Evolutionary conservation across 305 asterid genomes (phyloP).

Genomic region (Salvia sclarea): DNA sequence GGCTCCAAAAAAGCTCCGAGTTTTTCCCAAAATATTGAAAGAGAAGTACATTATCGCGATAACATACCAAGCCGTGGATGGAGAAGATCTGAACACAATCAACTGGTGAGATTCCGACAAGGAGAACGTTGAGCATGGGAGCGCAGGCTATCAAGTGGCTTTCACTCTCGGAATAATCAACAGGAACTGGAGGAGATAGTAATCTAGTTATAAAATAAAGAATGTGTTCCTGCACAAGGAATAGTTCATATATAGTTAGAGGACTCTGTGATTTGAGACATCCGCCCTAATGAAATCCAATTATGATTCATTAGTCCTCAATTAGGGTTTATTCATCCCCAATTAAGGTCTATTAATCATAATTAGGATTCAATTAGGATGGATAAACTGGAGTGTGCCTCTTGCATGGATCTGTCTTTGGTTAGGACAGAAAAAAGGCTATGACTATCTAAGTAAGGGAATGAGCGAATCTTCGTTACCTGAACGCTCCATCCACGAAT

Average conservation of each 20-base stretch:
- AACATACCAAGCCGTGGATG: constrained; percentile 89
- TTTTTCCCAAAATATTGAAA: constrained; percentile 6
- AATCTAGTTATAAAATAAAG: constrained; percentile 78
- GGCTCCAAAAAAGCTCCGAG: neutral
- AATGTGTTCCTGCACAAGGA: constrained; percentile 77
- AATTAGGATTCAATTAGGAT: too few species aligned
- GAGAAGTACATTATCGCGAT: constrained; percentile 5
- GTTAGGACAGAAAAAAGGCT: too few species aligned
- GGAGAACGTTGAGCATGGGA: constrained; percentile 88
- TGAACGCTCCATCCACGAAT: constrained; percentile 87
- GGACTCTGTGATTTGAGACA: neutral
- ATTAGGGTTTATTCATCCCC: too few species aligned
- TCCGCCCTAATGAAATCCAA: too few species aligned
- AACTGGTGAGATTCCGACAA: constrained; percentile 90
- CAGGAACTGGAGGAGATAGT: constrained; percentile 84
- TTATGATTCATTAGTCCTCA: too few species aligned
- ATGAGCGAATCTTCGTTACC: constrained; percentile 39
- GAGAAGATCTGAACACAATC: constrained; percentile 96
- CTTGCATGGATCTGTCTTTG: neutral
- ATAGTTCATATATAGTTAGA: constrained; percentile 28
- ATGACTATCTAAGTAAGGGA: neutral
- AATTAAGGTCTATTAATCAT: too few species aligned
- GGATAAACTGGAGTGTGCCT: too few species aligned
- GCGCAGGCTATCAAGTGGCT: constrained; percentile 83
- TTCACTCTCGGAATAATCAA: constrained; percentile 57